phyloP scores from a whole-genome alignment of 2,329 filamentous ascomycete genomes.

The Cladophialophora exuberans region DNA sequence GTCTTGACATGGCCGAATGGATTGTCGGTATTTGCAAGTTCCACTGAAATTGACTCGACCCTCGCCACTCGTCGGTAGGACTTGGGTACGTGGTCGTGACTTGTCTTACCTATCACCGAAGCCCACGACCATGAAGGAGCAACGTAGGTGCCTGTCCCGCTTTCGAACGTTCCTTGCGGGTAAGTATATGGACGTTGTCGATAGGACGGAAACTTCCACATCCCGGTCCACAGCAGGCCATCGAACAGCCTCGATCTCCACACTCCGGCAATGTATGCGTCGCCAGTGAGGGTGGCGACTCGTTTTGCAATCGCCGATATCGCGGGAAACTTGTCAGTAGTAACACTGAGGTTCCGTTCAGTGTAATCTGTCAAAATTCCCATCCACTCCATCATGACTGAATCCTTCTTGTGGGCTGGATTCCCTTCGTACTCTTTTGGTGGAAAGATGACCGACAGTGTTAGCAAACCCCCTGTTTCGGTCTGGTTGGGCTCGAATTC shows the following conservation, averaged over 20 bases:
- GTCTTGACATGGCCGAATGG: not conserved
- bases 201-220: conserved; percentile 3
- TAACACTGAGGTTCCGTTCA: not conserved
- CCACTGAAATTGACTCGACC: not conserved
- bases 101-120: not conserved
- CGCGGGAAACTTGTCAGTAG: not conserved
- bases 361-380: not conserved
- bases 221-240: not conserved
- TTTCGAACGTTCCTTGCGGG: not conserved
- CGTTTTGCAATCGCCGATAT: not conserved
- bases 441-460: not conserved
- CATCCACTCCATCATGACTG: not conserved
- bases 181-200: not conserved
- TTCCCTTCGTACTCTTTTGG: not conserved
- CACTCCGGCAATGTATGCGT: conserved; percentile 1
- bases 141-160: not conserved
- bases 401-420: not conserved
- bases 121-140: conserved; percentile 3
- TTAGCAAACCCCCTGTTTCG: not conserved
- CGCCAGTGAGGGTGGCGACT: not conserved
- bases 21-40: not conserved
- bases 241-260: conserved; percentile 1
- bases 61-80: not conserved
- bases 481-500: conserved; percentile 1
- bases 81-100: not conserved